Conservation (phyloP, 2,329 filamentous ascomycete species). For the Exophiala oligosperma region DNA sequence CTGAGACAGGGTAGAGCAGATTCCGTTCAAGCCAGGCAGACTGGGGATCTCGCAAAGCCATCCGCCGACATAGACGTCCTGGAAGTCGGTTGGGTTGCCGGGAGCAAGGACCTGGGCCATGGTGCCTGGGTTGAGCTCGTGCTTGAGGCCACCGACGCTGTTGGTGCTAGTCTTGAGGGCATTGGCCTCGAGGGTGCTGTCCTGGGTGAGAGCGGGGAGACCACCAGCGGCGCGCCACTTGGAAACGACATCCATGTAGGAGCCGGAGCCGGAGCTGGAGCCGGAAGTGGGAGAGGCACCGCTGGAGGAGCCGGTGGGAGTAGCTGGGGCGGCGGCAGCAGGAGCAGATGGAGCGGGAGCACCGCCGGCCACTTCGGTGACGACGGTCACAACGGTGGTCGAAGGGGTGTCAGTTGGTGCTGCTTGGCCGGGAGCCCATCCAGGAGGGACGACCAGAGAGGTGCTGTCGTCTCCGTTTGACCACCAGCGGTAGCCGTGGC, state of each 20-base stretch:
- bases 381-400: slow-evolving; percentile 12
- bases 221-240: slow-evolving; percentile 24
- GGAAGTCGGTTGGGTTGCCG: slow-evolving; percentile 24
- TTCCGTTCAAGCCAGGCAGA: slow-evolving; percentile 23
- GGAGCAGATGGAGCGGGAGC: slow-evolving; percentile 5
- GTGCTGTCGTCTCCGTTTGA: neutral
- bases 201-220: slow-evolving; percentile 18
- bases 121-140: slow-evolving; percentile 29
- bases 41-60: slow-evolving; percentile 30
- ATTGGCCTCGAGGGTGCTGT: slow-evolving; percentile 26
- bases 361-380: slow-evolving; percentile 12
- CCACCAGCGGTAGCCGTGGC: slow-evolving; percentile 14
- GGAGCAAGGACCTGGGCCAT: slow-evolving; percentile 30
- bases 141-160: slow-evolving; percentile 21
- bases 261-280: slow-evolving; percentile 6
- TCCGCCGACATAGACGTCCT: slow-evolving; percentile 29
- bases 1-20: slow-evolving; percentile 22
- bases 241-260: slow-evolving; percentile 24
- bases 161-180: slow-evolving; percentile 26
- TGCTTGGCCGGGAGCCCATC: neutral
- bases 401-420: neutral
- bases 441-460: neutral
- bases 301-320: slow-evolving; percentile 37
- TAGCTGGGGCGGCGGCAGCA: slow-evolving; percentile 52
- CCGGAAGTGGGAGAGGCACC: neutral